phyloP scores from a whole-genome alignment of 2,329 filamentous ascomycete genomes.

The Pyricularia grisea region DNA sequence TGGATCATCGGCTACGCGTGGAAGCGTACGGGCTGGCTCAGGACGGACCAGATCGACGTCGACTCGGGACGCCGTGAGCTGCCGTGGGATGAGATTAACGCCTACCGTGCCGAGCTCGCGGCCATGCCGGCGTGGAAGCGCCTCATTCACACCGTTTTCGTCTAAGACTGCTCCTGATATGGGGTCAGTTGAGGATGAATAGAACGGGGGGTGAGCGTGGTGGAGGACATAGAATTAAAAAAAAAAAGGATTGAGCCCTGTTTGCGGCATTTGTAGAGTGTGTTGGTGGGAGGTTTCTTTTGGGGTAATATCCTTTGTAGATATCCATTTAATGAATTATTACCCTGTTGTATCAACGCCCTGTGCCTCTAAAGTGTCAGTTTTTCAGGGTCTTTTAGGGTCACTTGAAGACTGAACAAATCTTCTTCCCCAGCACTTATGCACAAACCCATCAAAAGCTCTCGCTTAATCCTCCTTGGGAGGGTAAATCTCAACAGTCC shows the following conservation, averaged over 20 bases:
- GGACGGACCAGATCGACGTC: constrained; percentile 52
- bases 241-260: too few relatives aligned
- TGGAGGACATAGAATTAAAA: too few relatives aligned
- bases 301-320: not conserved
- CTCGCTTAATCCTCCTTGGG: not conserved
- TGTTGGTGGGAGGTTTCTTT: not conserved
- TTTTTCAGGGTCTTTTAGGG: too few relatives aligned
- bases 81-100: constrained; percentile 55
- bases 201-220: not conserved
- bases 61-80: constrained; percentile 56
- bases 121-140: constrained; percentile 10
- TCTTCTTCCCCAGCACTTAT: not conserved
- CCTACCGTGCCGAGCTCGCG: constrained; percentile 27
- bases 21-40: constrained; percentile 56
- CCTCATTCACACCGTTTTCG: constrained; percentile 6
- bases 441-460: not conserved
- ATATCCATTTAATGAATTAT: not conserved
- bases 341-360: not conserved
- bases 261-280: too few relatives aligned
- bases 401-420: too few relatives aligned
- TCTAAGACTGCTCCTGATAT: not conserved
- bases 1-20: constrained; percentile 49
- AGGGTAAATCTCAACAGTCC: not conserved
- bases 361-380: too few relatives aligned
- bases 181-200: not conserved